These are phyloP conservation scores for Prunus fruticosa DNA, from an alignment of 306 rosid species.

Conservation along the genomic window DNA sequence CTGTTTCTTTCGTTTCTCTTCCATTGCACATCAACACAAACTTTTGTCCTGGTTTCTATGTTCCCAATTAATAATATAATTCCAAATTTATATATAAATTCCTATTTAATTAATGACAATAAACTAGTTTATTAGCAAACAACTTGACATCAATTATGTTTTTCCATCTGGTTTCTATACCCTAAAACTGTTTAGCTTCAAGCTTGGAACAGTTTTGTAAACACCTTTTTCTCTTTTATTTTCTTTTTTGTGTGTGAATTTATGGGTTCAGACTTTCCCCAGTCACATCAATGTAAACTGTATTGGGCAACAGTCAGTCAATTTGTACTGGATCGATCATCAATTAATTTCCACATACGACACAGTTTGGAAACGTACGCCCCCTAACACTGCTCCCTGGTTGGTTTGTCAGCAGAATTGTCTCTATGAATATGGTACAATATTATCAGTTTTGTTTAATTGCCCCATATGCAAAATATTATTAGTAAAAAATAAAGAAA, in stretches of 20 bases:
- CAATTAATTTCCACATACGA: neutral
- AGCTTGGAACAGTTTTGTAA: neutral
- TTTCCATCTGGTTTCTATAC: neutral
- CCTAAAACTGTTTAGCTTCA: neutral
- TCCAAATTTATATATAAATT: too few species aligned
- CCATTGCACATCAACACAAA: neutral
- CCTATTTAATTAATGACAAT: too few species aligned
- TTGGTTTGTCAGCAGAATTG: neutral
- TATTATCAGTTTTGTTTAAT: too few species aligned
- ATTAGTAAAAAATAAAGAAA: too few species aligned
- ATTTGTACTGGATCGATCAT: neutral
- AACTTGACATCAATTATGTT: neutral
- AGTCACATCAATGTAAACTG: constrained; percentile 1
- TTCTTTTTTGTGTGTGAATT: neutral
- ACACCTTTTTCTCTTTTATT: neutral
- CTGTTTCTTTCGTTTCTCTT: neutral
- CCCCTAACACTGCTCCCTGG: neutral
- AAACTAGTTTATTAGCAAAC: neutral
- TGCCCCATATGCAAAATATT: too few species aligned
- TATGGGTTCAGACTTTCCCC: neutral
- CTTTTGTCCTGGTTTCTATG: neutral
- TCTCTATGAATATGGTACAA: neutral
- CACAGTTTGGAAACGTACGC: neutral
- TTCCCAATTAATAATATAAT: neutral
- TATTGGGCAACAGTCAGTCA: neutral